Evolutionary conservation across 768 basidiomycete species (phyloP).

Genomic region (Hygrocybe punicea): DNA sequence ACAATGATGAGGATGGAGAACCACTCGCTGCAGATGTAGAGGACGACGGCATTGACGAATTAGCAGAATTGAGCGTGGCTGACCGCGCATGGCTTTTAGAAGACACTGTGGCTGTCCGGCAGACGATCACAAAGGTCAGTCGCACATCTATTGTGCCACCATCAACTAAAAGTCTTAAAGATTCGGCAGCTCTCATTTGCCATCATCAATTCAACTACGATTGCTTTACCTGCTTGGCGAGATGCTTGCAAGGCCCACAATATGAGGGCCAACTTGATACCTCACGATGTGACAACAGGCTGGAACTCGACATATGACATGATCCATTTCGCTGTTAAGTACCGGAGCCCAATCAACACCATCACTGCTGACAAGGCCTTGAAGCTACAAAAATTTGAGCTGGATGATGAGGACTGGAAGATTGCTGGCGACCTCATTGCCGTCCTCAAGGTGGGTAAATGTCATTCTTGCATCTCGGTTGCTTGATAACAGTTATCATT

Average conservation of each 20-base stretch:
- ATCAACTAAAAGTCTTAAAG: slow-evolving; percentile 9
- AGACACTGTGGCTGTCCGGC: background rate
- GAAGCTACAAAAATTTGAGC: slow-evolving; percentile 14
- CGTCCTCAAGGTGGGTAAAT: slow-evolving; percentile 18
- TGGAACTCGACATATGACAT: slow-evolving; percentile 15
- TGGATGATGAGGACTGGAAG: slow-evolving; percentile 24
- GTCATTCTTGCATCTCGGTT: background rate
- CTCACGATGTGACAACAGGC: background rate
- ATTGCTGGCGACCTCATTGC: slow-evolving; percentile 22
- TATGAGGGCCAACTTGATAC: background rate
- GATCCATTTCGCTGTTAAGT: slow-evolving; percentile 26
- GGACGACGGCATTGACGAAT: background rate
- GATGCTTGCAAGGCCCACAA: slow-evolving; percentile 2
- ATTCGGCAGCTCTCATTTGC: slow-evolving; percentile 19
- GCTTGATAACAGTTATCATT: background rate
- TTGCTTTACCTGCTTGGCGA: slow-evolving; percentile 30
- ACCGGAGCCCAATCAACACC: slow-evolving; percentile 22
- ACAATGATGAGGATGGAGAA: slow-evolving; percentile 4
- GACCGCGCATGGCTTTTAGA: background rate
- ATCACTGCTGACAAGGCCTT: slow-evolving; percentile 15
- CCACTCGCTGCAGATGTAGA: background rate
- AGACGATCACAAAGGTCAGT: slow-evolving; percentile 10
- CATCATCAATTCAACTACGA: slow-evolving; percentile 28
- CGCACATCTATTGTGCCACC: background rate
- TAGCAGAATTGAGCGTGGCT: background rate